A percentile compares a stretch with the other conserved stretches of the same genome.
Evolutionary conservation across 2,329 filamentous ascomycete genomes (phyloP).

Genomic region (Penicillium rolfsii): DNA sequence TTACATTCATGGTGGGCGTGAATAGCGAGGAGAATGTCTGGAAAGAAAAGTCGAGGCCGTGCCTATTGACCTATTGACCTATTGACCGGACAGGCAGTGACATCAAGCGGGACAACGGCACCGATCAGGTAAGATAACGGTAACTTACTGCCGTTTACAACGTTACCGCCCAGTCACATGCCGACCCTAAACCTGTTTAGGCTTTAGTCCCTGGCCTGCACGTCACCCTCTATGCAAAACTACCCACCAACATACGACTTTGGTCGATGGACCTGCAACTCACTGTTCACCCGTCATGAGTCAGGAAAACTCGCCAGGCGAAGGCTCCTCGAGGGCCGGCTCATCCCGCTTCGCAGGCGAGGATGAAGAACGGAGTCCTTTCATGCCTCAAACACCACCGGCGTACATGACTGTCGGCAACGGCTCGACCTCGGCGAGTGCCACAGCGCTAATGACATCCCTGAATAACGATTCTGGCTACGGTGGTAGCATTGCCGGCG

Average conservation of each 20-base stretch:
- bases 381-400: constrained; percentile 49
- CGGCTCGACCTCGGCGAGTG: constrained; percentile 79
- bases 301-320: constrained; percentile 46
- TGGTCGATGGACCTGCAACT: constrained; percentile 23
- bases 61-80: constrained; percentile 11
- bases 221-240: constrained; percentile 31
- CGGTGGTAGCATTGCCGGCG: constrained; percentile 74
- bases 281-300: constrained; percentile 40
- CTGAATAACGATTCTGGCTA: constrained; percentile 91
- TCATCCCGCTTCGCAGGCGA: constrained; percentile 39
- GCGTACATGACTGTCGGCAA: constrained; percentile 87
- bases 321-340: constrained; percentile 41
- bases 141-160: constrained; percentile 14
- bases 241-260: constrained; percentile 25
- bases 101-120: constrained; percentile 30
- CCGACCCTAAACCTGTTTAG: constrained; percentile 29
- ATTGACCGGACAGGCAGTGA: constrained; percentile 25
- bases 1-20: constrained; percentile 46
- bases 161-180: constrained; percentile 31
- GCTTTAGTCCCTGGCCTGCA: constrained; percentile 15
- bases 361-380: constrained; percentile 35
- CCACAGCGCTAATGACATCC: constrained; percentile 76
- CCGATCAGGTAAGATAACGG: constrained; percentile 16
- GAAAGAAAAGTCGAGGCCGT: constrained; percentile 2
- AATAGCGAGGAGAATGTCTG: constrained; percentile 2